Evolutionary conservation across 2,329 filamentous ascomycete species (phyloP).

Genomic region (Colletotrichum brevisporum): DNA sequence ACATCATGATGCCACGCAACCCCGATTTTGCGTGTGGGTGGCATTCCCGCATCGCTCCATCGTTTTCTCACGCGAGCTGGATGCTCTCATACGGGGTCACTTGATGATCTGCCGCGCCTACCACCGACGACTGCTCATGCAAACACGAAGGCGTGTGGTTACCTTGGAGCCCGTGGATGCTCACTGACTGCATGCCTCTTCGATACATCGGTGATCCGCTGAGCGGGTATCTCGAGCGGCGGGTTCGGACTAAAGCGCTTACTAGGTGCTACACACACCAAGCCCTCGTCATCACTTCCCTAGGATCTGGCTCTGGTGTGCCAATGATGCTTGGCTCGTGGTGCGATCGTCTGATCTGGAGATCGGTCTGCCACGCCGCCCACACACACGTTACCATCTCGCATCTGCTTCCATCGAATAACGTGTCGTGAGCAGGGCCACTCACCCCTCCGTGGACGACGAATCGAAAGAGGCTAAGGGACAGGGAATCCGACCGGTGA

Average conservation of each 20-base stretch:
- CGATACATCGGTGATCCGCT: constrained; percentile 3
- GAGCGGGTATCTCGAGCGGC: constrained; percentile 22
- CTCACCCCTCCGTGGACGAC: constrained; percentile 9
- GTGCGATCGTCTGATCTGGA: constrained; percentile 43
- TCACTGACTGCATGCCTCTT: constrained; percentile 1
- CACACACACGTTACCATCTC: constrained; percentile 36
- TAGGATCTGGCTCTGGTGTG: constrained; percentile 34
- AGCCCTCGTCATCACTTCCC: constrained; percentile 20
- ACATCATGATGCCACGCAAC: background rate
- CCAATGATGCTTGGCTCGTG: constrained; percentile 33
- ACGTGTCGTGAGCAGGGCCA: constrained; percentile 15
- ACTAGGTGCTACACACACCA: constrained; percentile 12
- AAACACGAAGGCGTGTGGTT: constrained; percentile 26
- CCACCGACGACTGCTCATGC: constrained; percentile 15
- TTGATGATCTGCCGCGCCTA: constrained; percentile 33
- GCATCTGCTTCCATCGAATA: constrained; percentile 25
- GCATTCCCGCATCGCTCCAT: constrained; percentile 16
- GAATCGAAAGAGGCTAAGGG: constrained; percentile 15
- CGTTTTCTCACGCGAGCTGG: constrained; percentile 16
- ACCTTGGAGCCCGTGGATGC: constrained; percentile 17
- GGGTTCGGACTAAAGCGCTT: constrained; percentile 20
- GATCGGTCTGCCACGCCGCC: constrained; percentile 39
- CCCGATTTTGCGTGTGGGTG: background rate
- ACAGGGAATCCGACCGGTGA: constrained; percentile 26
- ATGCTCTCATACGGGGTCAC: constrained; percentile 7